Percentiles rank a stretch among this genome's conserved stretches.
Evolutionary conservation across 768 basidiomycete genomes (phyloP).

Genomic region (Sporobolomyces roseus): DNA sequence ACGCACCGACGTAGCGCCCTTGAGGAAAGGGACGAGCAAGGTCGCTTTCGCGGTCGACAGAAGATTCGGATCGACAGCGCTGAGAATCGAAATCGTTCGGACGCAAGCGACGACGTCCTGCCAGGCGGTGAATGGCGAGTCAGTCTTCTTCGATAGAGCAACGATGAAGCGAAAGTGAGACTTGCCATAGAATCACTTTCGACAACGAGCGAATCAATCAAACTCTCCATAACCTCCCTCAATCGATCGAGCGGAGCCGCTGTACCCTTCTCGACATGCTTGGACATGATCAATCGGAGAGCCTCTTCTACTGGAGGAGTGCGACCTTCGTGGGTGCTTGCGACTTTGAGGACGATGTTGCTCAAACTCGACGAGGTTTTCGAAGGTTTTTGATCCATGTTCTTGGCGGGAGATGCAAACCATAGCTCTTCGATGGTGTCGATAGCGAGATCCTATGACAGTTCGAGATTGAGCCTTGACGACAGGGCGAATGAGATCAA

Average conservation of each 20-base stretch:
- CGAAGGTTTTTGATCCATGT: no score
- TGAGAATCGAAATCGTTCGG: constrained; percentile 76
- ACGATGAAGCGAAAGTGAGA: constrained; percentile 46
- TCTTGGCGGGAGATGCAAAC: constrained; percentile 56
- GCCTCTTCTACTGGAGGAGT: constrained; percentile 80
- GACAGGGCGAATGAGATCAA: background rate
- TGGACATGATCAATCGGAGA: constrained; percentile 72
- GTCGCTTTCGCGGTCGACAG: constrained; percentile 79
- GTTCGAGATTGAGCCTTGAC: background rate
- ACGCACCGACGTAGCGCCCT: constrained; percentile 70
- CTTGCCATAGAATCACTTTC: constrained; percentile 63
- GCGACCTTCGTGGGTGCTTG: constrained; percentile 74
- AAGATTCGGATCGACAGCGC: constrained; percentile 74
- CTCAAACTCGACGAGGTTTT: background rate
- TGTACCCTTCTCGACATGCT: constrained; percentile 57
- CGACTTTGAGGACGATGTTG: constrained; percentile 73
- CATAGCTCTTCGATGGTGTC: constrained; percentile 88
- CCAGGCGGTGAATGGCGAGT: background rate
- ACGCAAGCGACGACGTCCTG: constrained; percentile 62
- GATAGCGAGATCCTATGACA: constrained; percentile 67
- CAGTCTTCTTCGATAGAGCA: constrained; percentile 45
- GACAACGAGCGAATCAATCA: constrained; percentile 87
- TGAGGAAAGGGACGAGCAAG: constrained; percentile 83
- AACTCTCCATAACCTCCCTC: constrained; percentile 70
- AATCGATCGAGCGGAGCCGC: constrained; percentile 53